A percentile compares a stretch with the other conserved stretches of the same genome.
Conservation (phyloP, 495 filamentous ascomycete genomes). For the Neurospora sp. region DNA sequence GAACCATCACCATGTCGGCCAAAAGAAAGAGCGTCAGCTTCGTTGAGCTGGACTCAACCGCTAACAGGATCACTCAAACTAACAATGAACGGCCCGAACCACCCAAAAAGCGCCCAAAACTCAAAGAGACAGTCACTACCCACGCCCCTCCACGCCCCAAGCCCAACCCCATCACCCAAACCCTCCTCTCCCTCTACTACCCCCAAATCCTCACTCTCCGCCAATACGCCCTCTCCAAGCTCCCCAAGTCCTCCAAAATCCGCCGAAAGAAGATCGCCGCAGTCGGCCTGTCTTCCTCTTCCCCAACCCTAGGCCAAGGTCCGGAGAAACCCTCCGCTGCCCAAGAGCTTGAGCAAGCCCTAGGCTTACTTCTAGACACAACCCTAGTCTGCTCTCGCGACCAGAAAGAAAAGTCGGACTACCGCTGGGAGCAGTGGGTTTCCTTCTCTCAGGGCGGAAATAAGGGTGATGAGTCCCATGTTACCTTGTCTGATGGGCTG, state of each 20-base stretch:
- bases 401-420: slow-evolving; percentile 24
- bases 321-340: too few relatives aligned
- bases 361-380: slow-evolving; percentile 53
- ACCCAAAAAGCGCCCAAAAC: not conserved
- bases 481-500: slow-evolving; percentile 39
- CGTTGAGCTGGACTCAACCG: not conserved
- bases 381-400: slow-evolving; percentile 50
- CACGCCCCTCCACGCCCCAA: not conserved
- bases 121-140: not conserved
- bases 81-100: not conserved
- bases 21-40: not conserved
- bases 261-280: slow-evolving; percentile 35
- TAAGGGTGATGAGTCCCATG: slow-evolving; percentile 38
- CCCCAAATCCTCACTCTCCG: slow-evolving; percentile 55
- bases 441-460: slow-evolving; percentile 47
- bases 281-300: slow-evolving; percentile 19
- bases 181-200: slow-evolving; percentile 70
- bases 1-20: not conserved
- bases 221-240: slow-evolving; percentile 51
- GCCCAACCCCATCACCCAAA: slow-evolving; percentile 36
- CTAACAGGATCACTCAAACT: not conserved
- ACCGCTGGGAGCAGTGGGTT: slow-evolving; percentile 47
- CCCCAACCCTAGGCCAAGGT: not conserved
- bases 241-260: slow-evolving; percentile 34
- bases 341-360: not conserved